Evolutionary conservation across 352 stramenopile species (phyloP), one percentile per base, ranked within the genome.

Genomic region (Globisporangium splendens): DNA sequence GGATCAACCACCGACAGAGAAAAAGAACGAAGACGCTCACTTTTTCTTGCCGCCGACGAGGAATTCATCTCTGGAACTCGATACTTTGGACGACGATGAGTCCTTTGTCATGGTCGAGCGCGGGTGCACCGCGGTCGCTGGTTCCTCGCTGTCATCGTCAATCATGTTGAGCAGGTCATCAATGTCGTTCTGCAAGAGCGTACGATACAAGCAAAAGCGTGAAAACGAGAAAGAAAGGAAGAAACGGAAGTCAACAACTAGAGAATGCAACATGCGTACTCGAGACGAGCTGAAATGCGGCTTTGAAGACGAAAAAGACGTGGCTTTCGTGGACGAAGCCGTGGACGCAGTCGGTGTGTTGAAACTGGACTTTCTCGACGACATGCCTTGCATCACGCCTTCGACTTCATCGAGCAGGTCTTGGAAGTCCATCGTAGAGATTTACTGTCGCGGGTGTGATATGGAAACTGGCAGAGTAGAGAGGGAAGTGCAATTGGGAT

Each of bases 91-190:
- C 8, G 14, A 59, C 14, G 18, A 47, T 2, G 20, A 52, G 20
- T 56, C 21, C 24, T 8, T 63, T 8, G 14, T 53, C 15, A 44
- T 53, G 21, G 47, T 65, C 20, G 57, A 47, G 21, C 60, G 67
- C 20, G 79, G 70, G 38, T 86, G 68, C 12, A 79, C 54, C 14
- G 47, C 52, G 15, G 58, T 62, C 42, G 55, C 59, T 28, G 61
- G 42, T 39, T 67, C 66, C 21, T 68, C 72, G 42, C 80, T 70
- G 22, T 79, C 72, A 22, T 74, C 69, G 42, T 66, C 63, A 7
- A 90, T 68, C 74, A 91, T 81, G 49, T 86, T 71, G 15, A 93
- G 66, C 13, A 93, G 53, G 48, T 91, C 79, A 49, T 93, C 78
- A n/a, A 93, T 73, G 35, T 89, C 78, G 21, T 70, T 78, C 62